Conservation (phyloP, 306 rosid species). For the Trifolium dubium region DNA sequence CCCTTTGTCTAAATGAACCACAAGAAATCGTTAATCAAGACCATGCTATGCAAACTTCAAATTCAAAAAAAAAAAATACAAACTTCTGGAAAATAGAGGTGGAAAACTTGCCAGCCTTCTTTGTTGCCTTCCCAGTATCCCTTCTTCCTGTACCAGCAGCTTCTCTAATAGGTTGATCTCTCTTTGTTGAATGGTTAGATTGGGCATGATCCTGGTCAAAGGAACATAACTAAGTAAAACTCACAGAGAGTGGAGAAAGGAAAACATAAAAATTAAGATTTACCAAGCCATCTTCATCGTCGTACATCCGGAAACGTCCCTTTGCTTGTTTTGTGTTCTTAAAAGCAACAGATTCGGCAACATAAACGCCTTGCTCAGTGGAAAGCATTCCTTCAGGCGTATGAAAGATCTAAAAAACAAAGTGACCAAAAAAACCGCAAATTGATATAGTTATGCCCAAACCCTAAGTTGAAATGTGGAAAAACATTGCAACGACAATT, state of each 20-base stretch:
- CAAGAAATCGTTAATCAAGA: not conserved
- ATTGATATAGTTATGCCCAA: not conserved
- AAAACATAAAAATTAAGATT: conserved; percentile 15
- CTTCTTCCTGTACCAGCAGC: conserved; percentile 64
- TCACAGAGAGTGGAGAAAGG: not conserved
- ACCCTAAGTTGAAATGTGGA: no score
- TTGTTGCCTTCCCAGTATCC: conserved; percentile 71
- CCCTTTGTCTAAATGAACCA: conserved; percentile 67
- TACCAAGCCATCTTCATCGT: conserved; percentile 66
- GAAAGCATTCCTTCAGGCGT: conserved; percentile 96
- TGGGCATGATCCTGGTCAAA: conserved; percentile 59
- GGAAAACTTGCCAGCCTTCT: conserved; percentile 79
- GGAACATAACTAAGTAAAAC: conserved; percentile 22
- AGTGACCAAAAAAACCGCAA: conserved; percentile 13
- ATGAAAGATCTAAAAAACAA: conserved; percentile 73
- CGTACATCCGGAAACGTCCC: conserved; percentile 81
- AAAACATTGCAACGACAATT: no score
- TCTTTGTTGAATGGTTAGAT: conserved; percentile 69
- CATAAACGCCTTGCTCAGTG: conserved; percentile 87
- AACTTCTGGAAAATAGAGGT: conserved; percentile 31
- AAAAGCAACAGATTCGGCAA: conserved; percentile 78
- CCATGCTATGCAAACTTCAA: conserved; percentile 1
- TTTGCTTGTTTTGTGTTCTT: conserved; percentile 85
- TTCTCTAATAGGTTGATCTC: conserved; percentile 70
- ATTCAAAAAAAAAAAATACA: not conserved